Base-by-base conservation (phyloP, 805 yeast genomes). In the Myxozyma sirexii region DNA sequence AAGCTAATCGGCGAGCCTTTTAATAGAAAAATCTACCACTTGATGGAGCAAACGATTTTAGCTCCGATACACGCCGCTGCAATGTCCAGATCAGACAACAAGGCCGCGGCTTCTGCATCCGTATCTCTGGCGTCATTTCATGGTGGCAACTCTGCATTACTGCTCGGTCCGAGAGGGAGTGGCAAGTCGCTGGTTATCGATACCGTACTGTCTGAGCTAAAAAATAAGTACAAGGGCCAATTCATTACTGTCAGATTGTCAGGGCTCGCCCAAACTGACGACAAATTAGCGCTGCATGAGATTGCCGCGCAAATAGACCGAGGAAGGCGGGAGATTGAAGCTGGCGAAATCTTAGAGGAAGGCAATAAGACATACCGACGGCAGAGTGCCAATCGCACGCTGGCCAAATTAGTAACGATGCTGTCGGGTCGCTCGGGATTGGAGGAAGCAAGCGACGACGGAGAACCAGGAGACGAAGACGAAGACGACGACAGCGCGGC, bases 231-330 rank as follows among this genome's bases (percentile, higher is more conserved):
- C 67, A 63, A 66, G 1, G 69, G 60, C 21, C 82, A 83, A 51
- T 90, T 84, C 69, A 77, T 92, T 17, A 77, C 82, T 0, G 82
- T 94, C 10, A 72, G 80, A 23, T 75, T 93, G 29, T 84, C 86
- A 60, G 97, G 97, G 0, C 73, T 80, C 13, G 79, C 85, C 2
- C 97, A 90, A 69, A 70, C 79, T 3, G 90, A 87, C 65, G 98
- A 93, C 69, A 81, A 79, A 48, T 75, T 81, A 51, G 98, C 98
- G 0, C 81, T 94, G 13, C 80, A 92, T 53, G 92, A 90, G 65
- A 87, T 94, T 58, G 96, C 97, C 0, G 77, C 86, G 45, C 97
- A 92, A 72, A 74, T 93, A 42, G 96, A 90, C 69, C 70, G 69
- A 17, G 77, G 75, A 54, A 70, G 79, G 31, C 29, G 46, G 24